These are phyloP conservation scores for Zoysia japonica DNA, from an alignment of 176 grass and related monocot genomes.

Conservation along the genomic window DNA sequence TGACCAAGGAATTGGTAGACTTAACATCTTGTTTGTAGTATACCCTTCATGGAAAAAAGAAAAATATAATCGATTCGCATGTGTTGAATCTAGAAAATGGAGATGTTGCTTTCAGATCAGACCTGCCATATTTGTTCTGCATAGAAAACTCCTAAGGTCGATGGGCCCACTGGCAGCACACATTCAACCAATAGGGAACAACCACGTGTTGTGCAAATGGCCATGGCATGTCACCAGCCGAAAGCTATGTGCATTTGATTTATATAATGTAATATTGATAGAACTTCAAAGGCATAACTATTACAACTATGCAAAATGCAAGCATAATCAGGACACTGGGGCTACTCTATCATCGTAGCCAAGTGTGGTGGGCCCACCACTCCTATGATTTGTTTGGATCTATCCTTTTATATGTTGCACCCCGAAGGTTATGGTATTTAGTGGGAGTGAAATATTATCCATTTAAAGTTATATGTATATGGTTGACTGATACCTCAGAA, in stretches of 20 bases:
- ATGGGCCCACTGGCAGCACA: neutral
- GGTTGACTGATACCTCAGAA: neutral
- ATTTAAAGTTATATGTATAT: neutral
- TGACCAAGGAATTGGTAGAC: neutral
- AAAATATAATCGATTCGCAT: neutral
- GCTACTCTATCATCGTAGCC: neutral
- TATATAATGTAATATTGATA: neutral
- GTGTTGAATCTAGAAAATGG: neutral
- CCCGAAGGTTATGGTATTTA: neutral
- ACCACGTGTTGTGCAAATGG: neutral
- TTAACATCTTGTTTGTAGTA: neutral
- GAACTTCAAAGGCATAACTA: neutral
- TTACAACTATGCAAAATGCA: neutral
- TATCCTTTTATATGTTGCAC: neutral
- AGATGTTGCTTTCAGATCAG: conserved; percentile 25
- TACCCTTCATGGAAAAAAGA: neutral
- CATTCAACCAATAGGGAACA: neutral
- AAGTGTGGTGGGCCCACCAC: neutral
- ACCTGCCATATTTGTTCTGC: conserved; percentile 25
- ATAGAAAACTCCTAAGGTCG: neutral
- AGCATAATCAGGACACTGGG: neutral
- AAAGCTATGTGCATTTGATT: neutral
- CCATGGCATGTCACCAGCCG: neutral
- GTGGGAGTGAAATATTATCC: neutral
- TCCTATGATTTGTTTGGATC: neutral